Evolutionary conservation across 164 flowering plant species (phyloP).

Genomic region (Nymphaea colorata): DNA sequence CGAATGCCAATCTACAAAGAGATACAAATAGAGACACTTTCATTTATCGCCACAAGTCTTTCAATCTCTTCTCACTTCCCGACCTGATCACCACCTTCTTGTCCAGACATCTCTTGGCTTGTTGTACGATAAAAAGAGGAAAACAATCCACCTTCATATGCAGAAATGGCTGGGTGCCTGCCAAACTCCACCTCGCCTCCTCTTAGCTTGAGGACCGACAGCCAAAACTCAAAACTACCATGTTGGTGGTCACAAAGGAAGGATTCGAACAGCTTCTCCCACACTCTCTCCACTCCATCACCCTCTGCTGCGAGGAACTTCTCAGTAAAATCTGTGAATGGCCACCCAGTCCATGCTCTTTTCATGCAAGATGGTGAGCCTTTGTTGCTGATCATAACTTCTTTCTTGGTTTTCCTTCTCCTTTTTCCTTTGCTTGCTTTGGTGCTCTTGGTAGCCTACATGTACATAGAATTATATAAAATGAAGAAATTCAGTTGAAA

Average conservation of each 20-base stretch:
- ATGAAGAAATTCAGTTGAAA: neutral
- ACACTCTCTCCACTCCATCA: slow-evolving; percentile 14
- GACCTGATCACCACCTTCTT: neutral
- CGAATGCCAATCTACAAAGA: neutral
- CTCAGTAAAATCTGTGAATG: slow-evolving; percentile 53
- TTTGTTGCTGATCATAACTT: neutral
- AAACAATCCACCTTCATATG: no score
- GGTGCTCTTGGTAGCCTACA: neutral
- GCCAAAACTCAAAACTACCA: slow-evolving; percentile 7
- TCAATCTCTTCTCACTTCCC: neutral
- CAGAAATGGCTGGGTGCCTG: neutral
- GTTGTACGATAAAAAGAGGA: no score
- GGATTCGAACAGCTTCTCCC: slow-evolving; percentile 5
- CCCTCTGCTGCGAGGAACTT: slow-evolving; percentile 19
- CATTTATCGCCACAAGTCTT: neutral
- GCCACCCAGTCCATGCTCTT: slow-evolving; percentile 41
- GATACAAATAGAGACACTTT: neutral
- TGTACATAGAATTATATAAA: neutral
- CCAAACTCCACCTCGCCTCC: neutral
- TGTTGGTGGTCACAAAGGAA: slow-evolving; percentile 13
- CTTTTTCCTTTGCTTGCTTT: neutral
- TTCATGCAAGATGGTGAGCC: slow-evolving; percentile 44
- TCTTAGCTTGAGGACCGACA: slow-evolving; percentile 1
- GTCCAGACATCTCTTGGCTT: no score
- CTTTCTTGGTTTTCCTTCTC: slow-evolving; percentile 4